Base-by-base conservation (phyloP, 306 rosid genomes). In the Crotalaria pallida region DNA sequence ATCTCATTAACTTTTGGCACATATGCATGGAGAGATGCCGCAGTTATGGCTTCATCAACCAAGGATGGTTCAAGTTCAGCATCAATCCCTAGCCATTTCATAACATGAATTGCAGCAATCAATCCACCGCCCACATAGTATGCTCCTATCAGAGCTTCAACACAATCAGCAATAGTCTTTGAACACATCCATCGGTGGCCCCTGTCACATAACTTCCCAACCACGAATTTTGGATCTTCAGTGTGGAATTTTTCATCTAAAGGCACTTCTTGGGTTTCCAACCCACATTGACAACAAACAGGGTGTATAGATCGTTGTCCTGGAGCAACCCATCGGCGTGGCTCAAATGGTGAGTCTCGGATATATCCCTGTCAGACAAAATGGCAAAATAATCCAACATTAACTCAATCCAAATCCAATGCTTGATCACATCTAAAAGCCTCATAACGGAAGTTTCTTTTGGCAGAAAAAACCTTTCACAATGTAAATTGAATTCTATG, bases 241-340 rank as follows among this genome's bases (percentile, higher is more conserved):
- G 86, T 77, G 21, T 79, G 87, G 81, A 91, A 94, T 64, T 86
- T 85, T 31, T 4, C 66, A 55, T 87, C 89, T 58, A 84, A 58
- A 55, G 99, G 96, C 10, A 94, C 99, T 82, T 91, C 97, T 56
- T 15, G 73, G 33, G 88, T 81, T 68, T 91, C 99, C 77, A 94
- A 84, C 84, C 84, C 89, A 43, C 97, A 91, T 72, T 84, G 72
- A 82, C 99, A 94, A 65, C 59, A 67, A 77, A 82, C 88, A 21
- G 85, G 58, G 15, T 84, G 82, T 67, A 86, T 41, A 43, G 85
- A 73, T 74, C 16, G 58, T 64, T 94, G 96, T 72, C 97, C 99
- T 0, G 99, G 97, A 75, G 97, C 97, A 80, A 79, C 79, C 99
- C 99, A 94, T 31, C 99, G 96, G 24, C 96, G 96, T 8, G 97